Evolutionary conservation across 106 monocot species (phyloP), one percentile per base, ranked within the genome.

Genomic region (Dendrobium nobile): DNA sequence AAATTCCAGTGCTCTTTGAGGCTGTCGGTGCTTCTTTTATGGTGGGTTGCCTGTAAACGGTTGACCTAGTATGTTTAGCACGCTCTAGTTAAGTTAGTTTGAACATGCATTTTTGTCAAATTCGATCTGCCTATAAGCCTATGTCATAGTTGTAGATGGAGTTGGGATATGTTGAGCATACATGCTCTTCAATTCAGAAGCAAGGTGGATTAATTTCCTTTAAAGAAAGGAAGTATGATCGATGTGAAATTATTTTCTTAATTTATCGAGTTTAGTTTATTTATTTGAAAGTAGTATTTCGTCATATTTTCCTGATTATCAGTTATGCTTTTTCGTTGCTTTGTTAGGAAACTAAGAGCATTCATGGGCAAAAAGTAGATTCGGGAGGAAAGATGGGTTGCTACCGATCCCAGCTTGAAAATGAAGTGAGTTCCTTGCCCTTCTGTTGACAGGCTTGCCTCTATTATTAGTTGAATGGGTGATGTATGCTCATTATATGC

Each of bases 351-450:
- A 83, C 59, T 24, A 79, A 77, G 41, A 88, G 68, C 75, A 79
- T 19, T 47, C 64, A 67, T 40, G 45, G 78, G 56, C 74, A 44
- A 67, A 81, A 65, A 47, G 72, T 54, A 45, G 83, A 73, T 54
- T 78, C 41, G 17, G 40, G 55, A 43, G 73, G 17, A 13, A 85
- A 75, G 56, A 80, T 77, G 47, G 47, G 77, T 3, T 43, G 75
- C 24, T 83, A 85, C 72, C 83, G 85, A 81, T 81, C 41, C 47
- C 82, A 88, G 54, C 85, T 88, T 31, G 85, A 88, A 73, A 42
- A 88, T 70, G 85, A 88, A 59, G 88, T 88, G 26, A 83, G 42
- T 56, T 54, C 83, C 17, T 76, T 48, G 13, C 77, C 41, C 61
- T 2, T 28, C 74, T 43, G 27, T 5, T 70, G 20, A n/a, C 22